phyloP scores from a whole-genome alignment of 2,329 filamentous ascomycete species.

The Epichloe festucae region DNA sequence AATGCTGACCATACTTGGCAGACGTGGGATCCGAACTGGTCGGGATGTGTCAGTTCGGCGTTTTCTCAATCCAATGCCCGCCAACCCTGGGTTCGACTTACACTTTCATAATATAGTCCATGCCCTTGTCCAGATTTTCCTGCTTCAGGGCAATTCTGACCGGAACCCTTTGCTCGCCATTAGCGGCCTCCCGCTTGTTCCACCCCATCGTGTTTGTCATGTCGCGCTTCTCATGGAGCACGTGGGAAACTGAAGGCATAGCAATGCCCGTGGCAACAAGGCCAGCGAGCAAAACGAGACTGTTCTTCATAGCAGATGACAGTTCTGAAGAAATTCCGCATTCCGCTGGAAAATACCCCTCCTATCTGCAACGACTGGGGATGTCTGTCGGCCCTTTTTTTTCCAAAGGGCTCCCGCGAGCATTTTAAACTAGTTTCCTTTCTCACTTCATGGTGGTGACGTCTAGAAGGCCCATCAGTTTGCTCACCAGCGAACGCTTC shows the following conservation, averaged over 20 bases:
- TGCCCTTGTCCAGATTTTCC: constrained; percentile 31
- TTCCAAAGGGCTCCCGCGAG: neutral
- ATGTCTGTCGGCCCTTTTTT: neutral
- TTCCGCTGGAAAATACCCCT: neutral
- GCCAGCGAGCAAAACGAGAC: constrained; percentile 9
- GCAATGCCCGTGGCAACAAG: constrained; percentile 9
- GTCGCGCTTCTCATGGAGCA: constrained; percentile 21
- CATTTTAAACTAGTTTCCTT: neutral
- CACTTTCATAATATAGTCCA: constrained; percentile 30
- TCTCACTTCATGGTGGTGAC: neutral
- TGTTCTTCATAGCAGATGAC: constrained; percentile 9
- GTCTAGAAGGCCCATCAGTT: too few species aligned
- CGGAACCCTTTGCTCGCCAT: constrained; percentile 14
- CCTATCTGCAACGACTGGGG: neutral
- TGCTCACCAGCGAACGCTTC: too few species aligned
- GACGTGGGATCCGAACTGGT: constrained; percentile 27
- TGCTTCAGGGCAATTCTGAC: constrained; percentile 32
- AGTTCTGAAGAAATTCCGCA: neutral
- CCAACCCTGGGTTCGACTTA: constrained; percentile 1
- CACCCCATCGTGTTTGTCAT: constrained; percentile 10
- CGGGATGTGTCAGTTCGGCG: neutral
- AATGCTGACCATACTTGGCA: constrained; percentile 33
- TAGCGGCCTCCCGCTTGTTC: constrained; percentile 12
- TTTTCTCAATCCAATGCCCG: neutral
- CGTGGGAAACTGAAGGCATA: constrained; percentile 10